Conservation (phyloP, 768 basidiomycete genomes). For the Gymnopilus junonius region DNA sequence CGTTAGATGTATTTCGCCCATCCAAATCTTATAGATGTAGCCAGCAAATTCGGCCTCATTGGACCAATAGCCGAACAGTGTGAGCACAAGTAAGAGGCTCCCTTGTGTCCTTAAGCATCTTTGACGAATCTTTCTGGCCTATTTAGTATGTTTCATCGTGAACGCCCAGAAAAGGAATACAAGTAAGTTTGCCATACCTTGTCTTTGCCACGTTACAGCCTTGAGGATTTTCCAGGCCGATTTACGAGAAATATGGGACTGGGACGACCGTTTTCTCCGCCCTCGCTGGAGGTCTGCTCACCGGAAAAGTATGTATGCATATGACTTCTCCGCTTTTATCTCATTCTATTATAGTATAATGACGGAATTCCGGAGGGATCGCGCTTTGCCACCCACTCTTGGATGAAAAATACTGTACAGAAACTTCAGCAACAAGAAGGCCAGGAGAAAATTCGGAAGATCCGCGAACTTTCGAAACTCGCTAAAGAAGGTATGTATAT, state of each 20-base stretch:
- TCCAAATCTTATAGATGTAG: constrained; percentile 54
- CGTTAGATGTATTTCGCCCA: not conserved
- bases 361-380: constrained; percentile 76
- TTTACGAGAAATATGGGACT: constrained; percentile 69
- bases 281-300: constrained; percentile 75
- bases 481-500: constrained; percentile 60
- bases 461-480: constrained; percentile 65
- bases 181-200: constrained; percentile 37
- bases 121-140: not conserved
- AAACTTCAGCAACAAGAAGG: constrained; percentile 58
- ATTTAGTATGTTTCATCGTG: constrained; percentile 72
- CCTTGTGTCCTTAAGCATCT: not conserved
- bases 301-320: constrained; percentile 61
- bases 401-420: constrained; percentile 59
- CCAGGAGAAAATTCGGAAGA: constrained; percentile 71
- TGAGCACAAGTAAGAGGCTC: constrained; percentile 58
- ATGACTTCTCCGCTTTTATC: not conserved
- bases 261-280: constrained; percentile 79
- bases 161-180: constrained; percentile 84
- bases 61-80: constrained; percentile 81
- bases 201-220: not conserved
- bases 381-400: constrained; percentile 63
- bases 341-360: constrained; percentile 53
- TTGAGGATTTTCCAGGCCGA: constrained; percentile 38
- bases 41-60: constrained; percentile 65